Evolutionary conservation across 2,329 filamentous ascomycete species (phyloP), one percentile per base, ranked within the genome.

Genomic region (Sporothrix phasma): DNA sequence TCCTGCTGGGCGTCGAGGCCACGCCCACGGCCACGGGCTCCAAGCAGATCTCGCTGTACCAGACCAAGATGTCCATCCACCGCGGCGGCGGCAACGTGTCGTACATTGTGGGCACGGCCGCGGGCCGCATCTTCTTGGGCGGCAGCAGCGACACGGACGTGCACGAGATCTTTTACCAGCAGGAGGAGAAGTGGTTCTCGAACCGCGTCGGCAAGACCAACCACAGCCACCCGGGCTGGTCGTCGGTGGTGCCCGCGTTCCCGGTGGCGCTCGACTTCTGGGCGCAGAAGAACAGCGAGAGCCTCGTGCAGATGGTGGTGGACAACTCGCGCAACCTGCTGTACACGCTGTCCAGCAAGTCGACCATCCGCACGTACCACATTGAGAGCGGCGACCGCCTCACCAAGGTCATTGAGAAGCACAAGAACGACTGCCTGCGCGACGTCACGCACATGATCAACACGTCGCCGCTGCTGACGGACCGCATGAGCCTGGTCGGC

Each of bases 131-230:
- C 68, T 99, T 99, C 79, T 96, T 97, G 72, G 87, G 89, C 47
- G 90, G 92, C 43, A 83, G 82, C 60, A 83, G 81, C 60, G 90
- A 93, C 68, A 91, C 91, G 68, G 92, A 97, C 70, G 85, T 99
- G 56, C 90, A 94, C 74, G 94, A 99, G 76, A 83, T 99, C 62
- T 92, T 89, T 69, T 99, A 99, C 73, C 93, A 97, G 75, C 92
- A 96, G 72, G 92, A 97, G 74, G 94, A 99, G 76, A 88, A 89
- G 70, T 99, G 94, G 94, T 99, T 99, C 73, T 88, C 89, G 62
- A 92, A 87, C 74, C 85, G 89, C 68, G 95, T 90, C 73, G 87
- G 88, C 66, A 96, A 92, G 76, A 86, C 93, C 67, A 95, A 95
- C 73, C 94, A 97, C 74, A 93, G 88, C 58, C 88, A 84, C 73